Evolutionary conservation across 2,329 filamentous ascomycete species (phyloP).

Genomic region (Diplodia intermedia): DNA sequence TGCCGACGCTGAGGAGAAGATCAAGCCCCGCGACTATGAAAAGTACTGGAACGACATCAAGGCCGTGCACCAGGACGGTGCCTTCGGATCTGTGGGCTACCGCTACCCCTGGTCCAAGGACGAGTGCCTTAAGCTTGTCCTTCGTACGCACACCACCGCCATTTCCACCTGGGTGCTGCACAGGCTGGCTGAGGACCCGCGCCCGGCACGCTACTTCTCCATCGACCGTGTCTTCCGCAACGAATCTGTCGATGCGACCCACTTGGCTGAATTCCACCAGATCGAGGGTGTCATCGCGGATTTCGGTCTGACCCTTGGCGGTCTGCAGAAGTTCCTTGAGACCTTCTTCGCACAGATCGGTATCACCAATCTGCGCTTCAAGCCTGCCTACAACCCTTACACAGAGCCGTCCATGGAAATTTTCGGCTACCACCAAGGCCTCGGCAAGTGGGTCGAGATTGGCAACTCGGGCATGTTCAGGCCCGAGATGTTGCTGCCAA

Average conservation of each 20-base stretch:
- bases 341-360: constrained; percentile 98
- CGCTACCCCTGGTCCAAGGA: constrained; percentile 91
- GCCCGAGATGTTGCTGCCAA: constrained; percentile 93
- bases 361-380: constrained; percentile 85
- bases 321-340: constrained; percentile 92
- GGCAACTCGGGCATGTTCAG: constrained; percentile 99
- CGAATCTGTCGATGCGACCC: constrained; percentile 95
- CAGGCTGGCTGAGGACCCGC: constrained; percentile 82
- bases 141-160: constrained; percentile 95
- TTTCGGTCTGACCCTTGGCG: constrained; percentile 89
- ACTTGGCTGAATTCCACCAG: constrained; percentile 97
- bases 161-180: constrained; percentile 90
- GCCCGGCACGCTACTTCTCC: constrained; percentile 94
- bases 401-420: constrained; percentile 95
- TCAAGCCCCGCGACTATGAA: constrained; percentile 70
- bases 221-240: constrained; percentile 99
- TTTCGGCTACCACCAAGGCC: constrained; percentile 89
- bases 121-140: constrained; percentile 84
- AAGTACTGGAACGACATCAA: constrained; percentile 88
- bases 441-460: constrained; percentile 94
- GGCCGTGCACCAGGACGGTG: constrained; percentile 86
- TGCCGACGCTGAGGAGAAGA: constrained; percentile 61
- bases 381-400: constrained; percentile 89
- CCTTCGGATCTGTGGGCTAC: constrained; percentile 95
- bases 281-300: constrained; percentile 98